Base-by-base conservation (phyloP, 768 basidiomycete species). In the Mycena albidolilacea region DNA sequence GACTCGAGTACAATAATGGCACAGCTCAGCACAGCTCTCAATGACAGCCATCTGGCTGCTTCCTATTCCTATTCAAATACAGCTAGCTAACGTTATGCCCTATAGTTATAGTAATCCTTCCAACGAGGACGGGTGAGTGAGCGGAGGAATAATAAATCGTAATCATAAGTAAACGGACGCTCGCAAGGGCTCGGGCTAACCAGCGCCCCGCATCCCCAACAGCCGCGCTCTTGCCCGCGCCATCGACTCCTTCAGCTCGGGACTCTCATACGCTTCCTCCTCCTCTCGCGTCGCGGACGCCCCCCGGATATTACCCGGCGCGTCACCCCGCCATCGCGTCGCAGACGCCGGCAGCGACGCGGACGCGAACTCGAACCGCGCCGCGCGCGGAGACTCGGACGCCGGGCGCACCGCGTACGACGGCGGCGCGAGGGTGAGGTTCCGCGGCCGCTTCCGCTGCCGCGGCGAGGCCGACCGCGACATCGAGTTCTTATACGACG, bases 161-260 rank as follows among this genome's bases (percentile, higher is more conserved):
- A 46, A 48, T 48, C 54, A 70, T 44, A 60, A 65, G 44, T 58
- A 64, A 71, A 38, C 30, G 44, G 46, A 55, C 30, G 41, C 41
- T 1, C n/a, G 23, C 19, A 54, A 58, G 48, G 48, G n/a, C 50
- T 30, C 12, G 23, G 43, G 60, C 54, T 72, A 75, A 19, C 74
- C 70, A 43, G 67, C 64, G 43, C 59, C 68, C 48, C 69, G 67
- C 75, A 60, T 72, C 54, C 64, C 73, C 73, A 82, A 71, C 60
- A 84, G 69, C 71, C 83, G 79, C 50, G 87, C 88, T 39, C 93
- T 84, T 10, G 93, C 93, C 9, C 85, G 83, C 80, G 90, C 90
- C 93, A 95, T 95, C 37, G 87, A 88, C 81, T 92, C 91, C 68
- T 88, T 86, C 48, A 95, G 78, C 83, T 92, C 91, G 1, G 90